Conservation (phyloP, 495 filamentous ascomycete species). For the Xylaria castorea region DNA sequence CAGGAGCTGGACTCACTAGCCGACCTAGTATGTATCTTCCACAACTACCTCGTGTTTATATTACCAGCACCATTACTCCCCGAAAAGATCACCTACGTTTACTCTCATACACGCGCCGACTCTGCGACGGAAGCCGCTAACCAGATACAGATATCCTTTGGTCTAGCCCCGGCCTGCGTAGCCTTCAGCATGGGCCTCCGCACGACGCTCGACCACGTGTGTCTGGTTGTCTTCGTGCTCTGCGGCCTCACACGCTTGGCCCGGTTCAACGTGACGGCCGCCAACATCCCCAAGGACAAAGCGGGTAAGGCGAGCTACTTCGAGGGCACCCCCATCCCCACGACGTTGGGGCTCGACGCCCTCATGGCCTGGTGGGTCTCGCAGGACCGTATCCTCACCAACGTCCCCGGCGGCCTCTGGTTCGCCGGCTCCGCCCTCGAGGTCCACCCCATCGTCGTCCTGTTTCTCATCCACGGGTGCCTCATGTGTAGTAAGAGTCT, state of each 20-base stretch:
- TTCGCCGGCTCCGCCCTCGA: slow-evolving; percentile 73
- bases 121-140: slow-evolving; percentile 1
- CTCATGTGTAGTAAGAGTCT: slow-evolving; percentile 94
- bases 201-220: slow-evolving; percentile 82
- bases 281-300: slow-evolving; percentile 82
- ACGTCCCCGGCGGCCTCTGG: slow-evolving; percentile 73
- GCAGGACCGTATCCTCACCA: slow-evolving; percentile 77
- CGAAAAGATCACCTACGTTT: neutral
- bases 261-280: slow-evolving; percentile 95
- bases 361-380: slow-evolving; percentile 91
- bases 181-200: slow-evolving; percentile 92
- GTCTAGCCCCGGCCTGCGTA: slow-evolving; percentile 82
- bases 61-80: neutral
- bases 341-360: slow-evolving; percentile 75
- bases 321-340: slow-evolving; percentile 96
- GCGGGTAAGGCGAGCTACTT: slow-evolving; percentile 92
- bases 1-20: slow-evolving; percentile 98
- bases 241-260: slow-evolving; percentile 93
- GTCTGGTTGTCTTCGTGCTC: slow-evolving; percentile 90
- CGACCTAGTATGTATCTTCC: slow-evolving; percentile 72
- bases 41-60: neutral
- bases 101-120: neutral
- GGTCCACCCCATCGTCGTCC: slow-evolving; percentile 81
- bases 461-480: slow-evolving; percentile 87
- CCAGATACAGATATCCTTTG: slow-evolving; percentile 83